Base-by-base conservation (phyloP, 495 filamentous ascomycete species). In the Xylaria flabelliformis region DNA sequence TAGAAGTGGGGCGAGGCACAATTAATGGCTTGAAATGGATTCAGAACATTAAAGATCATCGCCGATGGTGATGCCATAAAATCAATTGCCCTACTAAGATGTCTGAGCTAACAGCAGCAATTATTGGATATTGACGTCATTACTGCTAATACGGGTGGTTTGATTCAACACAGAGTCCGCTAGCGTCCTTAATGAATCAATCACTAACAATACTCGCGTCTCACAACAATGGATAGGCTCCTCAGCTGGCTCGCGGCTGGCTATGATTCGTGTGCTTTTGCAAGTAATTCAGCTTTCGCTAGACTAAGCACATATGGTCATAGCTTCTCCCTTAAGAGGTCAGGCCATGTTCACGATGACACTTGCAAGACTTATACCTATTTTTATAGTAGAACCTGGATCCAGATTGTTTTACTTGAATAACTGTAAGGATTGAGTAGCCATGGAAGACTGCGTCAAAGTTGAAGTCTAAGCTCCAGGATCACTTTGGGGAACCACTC, bases 71-170 rank as follows among this genome's bases (percentile, higher is more conserved):
- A 29, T 29, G 26, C 26, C 26, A 29, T 29, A 29, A 29, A 29
- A 21, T 51, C 50, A 24, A 24, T 51, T 51, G 26, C 1, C 50
- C n/a, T 21, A 24, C 50, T 21, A 17, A 21, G 48, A 10, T 4
- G 21, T 6, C 24, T 39, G 32, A 0, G 39, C n/a, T 32, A n/a
- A n/a, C n/a, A 9, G 26, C 8, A n/a, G 15, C 24, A 6, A 1
- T 29, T 29, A 29, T 29, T 29, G 26, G 26, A 46, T 39, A 24
- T 51, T 65, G 63, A 65, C 63, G 63, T 65, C 63, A 65, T 50
- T 50, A 17, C 63, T 24, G 9, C 59, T 15, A 21, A 42, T 41
- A 42, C 10, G n/a, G 59, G 36, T n/a, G 36, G 9, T 17, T 42
- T 62, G 36, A 32, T 42, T 62, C 36, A 62, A 10, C 19, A 41